phyloP scores from a whole-genome alignment of 2,329 filamentous ascomycete genomes.

The Phaeosphaeria sp. region DNA sequence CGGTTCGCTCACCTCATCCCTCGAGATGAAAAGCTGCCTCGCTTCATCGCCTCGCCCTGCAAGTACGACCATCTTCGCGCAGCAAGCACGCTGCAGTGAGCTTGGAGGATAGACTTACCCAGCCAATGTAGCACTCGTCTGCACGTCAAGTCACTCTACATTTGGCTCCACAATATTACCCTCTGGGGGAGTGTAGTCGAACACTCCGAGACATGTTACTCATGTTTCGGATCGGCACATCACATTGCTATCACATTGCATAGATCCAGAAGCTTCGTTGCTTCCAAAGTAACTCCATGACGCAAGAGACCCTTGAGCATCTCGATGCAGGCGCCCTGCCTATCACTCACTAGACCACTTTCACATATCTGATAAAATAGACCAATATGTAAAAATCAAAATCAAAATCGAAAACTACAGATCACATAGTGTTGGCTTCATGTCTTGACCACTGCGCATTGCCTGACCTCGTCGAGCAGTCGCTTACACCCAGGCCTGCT shows the following conservation, averaged over 20 bases:
- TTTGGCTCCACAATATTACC: neutral
- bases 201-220: neutral
- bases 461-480: neutral
- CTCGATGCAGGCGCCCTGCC: neutral
- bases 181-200: neutral
- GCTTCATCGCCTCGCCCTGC: neutral
- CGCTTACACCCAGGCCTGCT: neutral
- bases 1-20: neutral
- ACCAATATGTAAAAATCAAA: neutral
- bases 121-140: neutral
- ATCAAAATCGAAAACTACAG: neutral
- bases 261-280: neutral
- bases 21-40: neutral
- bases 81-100: neutral
- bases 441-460: neutral
- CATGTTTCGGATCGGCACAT: neutral
- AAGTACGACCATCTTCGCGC: neutral
- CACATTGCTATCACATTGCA: neutral
- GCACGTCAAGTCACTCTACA: neutral
- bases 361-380: neutral
- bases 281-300: neutral
- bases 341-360: neutral
- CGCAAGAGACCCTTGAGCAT: neutral
- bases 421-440: neutral
- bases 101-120: neutral